A percentile compares a stretch with the other conserved stretches of the same genome.
Conservation (phyloP, 495 filamentous ascomycete species). For the Tuber magnatum region DNA sequence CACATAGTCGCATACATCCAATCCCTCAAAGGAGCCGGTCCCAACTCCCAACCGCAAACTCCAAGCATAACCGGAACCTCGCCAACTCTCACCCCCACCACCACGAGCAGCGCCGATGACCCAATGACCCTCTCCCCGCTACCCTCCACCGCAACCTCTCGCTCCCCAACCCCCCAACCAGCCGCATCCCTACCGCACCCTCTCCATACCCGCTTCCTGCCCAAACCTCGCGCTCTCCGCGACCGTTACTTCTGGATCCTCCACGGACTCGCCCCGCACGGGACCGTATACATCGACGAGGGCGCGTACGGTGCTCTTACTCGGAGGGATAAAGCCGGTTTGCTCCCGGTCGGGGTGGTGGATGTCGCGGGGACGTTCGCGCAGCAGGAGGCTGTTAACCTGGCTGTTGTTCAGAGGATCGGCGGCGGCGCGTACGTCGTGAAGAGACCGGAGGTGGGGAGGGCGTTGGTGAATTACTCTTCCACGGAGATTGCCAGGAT, state of each 20-base stretch:
- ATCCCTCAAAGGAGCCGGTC: constrained; percentile 43
- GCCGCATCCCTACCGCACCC: constrained; percentile 46
- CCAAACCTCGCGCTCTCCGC: constrained; percentile 74
- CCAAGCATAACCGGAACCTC: constrained; percentile 15
- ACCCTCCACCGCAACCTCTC: constrained; percentile 25
- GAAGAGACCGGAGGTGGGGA: constrained; percentile 68
- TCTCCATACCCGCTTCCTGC: constrained; percentile 87
- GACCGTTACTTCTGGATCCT: constrained; percentile 96
- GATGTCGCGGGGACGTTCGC: constrained; percentile 80
- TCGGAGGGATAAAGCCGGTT: constrained; percentile 63
- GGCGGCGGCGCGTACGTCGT: constrained; percentile 44
- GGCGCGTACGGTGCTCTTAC: constrained; percentile 73
- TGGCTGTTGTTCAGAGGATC: constrained; percentile 64
- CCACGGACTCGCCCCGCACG: constrained; percentile 85
- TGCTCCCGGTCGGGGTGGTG: constrained; percentile 84
- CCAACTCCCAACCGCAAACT: constrained; percentile 8
- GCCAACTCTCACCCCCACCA: constrained; percentile 12
- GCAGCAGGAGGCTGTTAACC: constrained; percentile 81
- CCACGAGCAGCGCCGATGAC: constrained; percentile 39
- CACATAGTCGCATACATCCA: constrained; percentile 80
- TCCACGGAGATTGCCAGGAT: constrained; percentile 72
- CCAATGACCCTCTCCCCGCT: constrained; percentile 42
- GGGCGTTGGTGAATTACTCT: constrained; percentile 92
- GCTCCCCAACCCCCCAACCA: constrained; percentile 34
- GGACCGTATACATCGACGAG: constrained; percentile 82